Conservation (phyloP, 164 flowering plant species). For the Vitis amurensis region DNA sequence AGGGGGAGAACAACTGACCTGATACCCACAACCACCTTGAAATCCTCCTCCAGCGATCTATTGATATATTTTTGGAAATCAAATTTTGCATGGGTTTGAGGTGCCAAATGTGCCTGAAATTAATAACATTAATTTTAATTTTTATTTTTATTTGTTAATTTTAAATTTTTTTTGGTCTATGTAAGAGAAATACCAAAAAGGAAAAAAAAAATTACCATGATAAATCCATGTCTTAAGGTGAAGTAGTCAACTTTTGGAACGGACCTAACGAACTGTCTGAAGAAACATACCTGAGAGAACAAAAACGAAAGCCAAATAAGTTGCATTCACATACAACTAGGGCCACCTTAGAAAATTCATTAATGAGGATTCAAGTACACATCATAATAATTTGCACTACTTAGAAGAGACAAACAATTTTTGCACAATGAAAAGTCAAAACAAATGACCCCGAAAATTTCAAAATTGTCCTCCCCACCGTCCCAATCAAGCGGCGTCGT, state of each 20-base stretch:
- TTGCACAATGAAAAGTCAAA: no score
- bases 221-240: slow-evolving; percentile 81
- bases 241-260: slow-evolving; percentile 84
- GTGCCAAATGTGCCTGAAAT: slow-evolving; percentile 82
- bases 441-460: no score
- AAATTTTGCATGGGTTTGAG: slow-evolving; percentile 55
- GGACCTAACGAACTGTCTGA: slow-evolving; percentile 76
- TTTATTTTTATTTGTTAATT: no score
- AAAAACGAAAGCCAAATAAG: neutral
- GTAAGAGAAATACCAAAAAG: neutral
- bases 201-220: slow-evolving; percentile 41
- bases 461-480: no score
- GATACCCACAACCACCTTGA: slow-evolving; percentile 83
- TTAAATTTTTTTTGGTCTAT: no score
- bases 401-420: no score
- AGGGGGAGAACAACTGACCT: slow-evolving; percentile 35
- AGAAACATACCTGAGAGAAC: slow-evolving; percentile 68
- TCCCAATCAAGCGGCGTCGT: no score
- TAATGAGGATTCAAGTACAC: no score
- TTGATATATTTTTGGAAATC: slow-evolving; percentile 80
- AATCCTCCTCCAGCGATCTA: slow-evolving; percentile 85
- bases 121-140: neutral
- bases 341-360: no score
- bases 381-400: no score
- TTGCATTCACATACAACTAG: no score